Evolutionary conservation across 140 eudicot species (phyloP).

Genomic region (Cichorium intybus): DNA sequence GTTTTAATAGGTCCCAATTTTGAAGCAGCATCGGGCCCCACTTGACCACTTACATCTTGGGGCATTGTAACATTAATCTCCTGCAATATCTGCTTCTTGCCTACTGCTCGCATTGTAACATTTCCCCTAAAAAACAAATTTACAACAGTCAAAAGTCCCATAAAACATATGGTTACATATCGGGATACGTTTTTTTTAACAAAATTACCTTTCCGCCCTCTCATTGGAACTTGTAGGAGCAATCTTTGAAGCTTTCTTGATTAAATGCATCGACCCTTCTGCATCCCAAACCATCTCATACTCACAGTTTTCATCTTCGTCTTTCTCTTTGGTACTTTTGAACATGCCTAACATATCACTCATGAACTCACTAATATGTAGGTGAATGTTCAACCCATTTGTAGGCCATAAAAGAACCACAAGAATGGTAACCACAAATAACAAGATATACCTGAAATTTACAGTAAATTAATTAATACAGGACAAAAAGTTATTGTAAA

Average conservation of each 20-base stretch:
- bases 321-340: constrained; percentile 58
- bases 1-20: constrained; percentile 35
- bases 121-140: constrained; percentile 50
- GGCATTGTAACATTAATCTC: constrained; percentile 44
- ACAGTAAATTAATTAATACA: background rate
- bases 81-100: constrained; percentile 55
- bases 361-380: constrained; percentile 29
- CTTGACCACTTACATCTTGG: constrained; percentile 43
- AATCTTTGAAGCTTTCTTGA: constrained; percentile 54
- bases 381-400: constrained; percentile 44
- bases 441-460: constrained; percentile 62
- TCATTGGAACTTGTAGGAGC: constrained; percentile 40
- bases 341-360: constrained; percentile 28
- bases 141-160: background rate
- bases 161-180: constrained; percentile 9
- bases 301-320: constrained; percentile 79
- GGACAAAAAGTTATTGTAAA: background rate
- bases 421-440: constrained; percentile 65
- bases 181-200: background rate
- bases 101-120: constrained; percentile 71
- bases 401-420: constrained; percentile 72
- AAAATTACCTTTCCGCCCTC: constrained; percentile 57
- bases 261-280: constrained; percentile 94
- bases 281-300: constrained; percentile 99
- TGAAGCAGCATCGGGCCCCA: constrained; percentile 30